Evolutionary conservation across 768 basidiomycete species (phyloP).

Genomic region (Pulveroboletus frians): DNA sequence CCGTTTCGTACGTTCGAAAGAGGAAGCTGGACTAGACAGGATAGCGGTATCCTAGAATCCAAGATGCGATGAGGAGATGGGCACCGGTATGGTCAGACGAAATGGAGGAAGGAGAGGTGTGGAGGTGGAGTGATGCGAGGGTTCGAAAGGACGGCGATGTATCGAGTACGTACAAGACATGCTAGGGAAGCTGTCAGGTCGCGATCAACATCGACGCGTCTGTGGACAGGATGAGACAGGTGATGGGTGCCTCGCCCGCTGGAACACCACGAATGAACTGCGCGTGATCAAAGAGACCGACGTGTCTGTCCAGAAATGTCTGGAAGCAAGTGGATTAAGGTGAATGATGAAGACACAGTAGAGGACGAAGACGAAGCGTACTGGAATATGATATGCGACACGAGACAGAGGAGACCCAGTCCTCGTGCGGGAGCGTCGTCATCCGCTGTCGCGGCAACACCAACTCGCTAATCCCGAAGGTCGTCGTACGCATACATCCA

Average conservation of each 20-base stretch:
- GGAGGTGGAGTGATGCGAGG: slow-evolving; percentile 71
- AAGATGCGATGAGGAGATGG: slow-evolving; percentile 75
- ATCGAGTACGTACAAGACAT: slow-evolving; percentile 7
- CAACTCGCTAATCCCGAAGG: slow-evolving; percentile 50
- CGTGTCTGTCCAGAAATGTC: slow-evolving; percentile 63
- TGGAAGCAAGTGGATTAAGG: slow-evolving; percentile 20
- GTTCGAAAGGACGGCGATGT: slow-evolving; percentile 2
- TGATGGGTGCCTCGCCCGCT: slow-evolving; percentile 62
- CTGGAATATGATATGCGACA: slow-evolving; percentile 12
- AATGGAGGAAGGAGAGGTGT: slow-evolving; percentile 71
- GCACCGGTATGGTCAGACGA: slow-evolving; percentile 48
- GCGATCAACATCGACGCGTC: too few species aligned
- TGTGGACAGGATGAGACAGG: slow-evolving; percentile 54
- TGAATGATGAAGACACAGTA: background rate
- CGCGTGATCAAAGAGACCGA: slow-evolving; percentile 71
- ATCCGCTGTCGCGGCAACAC: slow-evolving; percentile 82
- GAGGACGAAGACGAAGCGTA: slow-evolving; percentile 3
- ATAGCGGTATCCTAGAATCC: slow-evolving; percentile 82
- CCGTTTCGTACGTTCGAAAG: slow-evolving; percentile 50
- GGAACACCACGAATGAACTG: slow-evolving; percentile 46
- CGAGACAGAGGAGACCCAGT: slow-evolving; percentile 55
- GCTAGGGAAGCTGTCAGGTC: slow-evolving; percentile 67
- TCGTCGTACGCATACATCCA: background rate
- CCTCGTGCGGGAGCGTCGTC: slow-evolving; percentile 76
- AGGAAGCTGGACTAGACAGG: slow-evolving; percentile 16